Evolutionary conservation across 805 yeast species (phyloP), one percentile per base, ranked within the genome.

Genomic region (Candida ipomoeae): DNA sequence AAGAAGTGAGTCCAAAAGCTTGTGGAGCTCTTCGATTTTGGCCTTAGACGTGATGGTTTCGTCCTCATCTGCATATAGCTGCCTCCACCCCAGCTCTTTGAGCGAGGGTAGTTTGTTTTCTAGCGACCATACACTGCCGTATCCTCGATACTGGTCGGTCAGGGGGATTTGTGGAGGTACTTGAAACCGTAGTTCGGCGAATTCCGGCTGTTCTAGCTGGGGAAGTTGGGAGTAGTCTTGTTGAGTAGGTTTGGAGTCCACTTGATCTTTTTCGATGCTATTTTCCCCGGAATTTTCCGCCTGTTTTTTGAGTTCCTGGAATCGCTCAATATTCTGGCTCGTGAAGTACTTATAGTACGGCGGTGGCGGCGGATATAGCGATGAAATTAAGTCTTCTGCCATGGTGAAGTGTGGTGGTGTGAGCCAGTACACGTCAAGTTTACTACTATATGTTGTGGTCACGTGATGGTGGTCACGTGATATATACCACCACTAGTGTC

Each of bases 301-400:
- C n/a, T 29, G 26, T 29, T n/a, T 17, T 21, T 61, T 49, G 65
- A 70, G 60, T 33, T 52, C 56, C 21, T 66, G 63, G 29, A 78
- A 69, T 60, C 74, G 76, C 18, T 66, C 70, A n/a, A 80, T 57
- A 61, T 90, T 89, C 52, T 81, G 87, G 3, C 71, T 62, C 0
- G 96, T 88, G 71, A 89, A 92, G 60, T 77, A 81, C 62, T 82
- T 80, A 57, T 82, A 79, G 62, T 81, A 89, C 7, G 87, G 87
- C 7, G 99, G 99, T 2, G 99, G 98, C 1, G 96, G 95, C 2
- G 99, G 99, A 58, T 88, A 94, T 39, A 92, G 74, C 6, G 96
- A 82, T 14, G 96, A 63, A 48, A 74, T 73, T 49, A 73, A 58
- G 46, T 73, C 74, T 40, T 66, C 74, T 1, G 58, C 41, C 61